phyloP scores from a whole-genome alignment of 2,329 filamentous ascomycete species.

The Lasiodiplodia theobromae region DNA sequence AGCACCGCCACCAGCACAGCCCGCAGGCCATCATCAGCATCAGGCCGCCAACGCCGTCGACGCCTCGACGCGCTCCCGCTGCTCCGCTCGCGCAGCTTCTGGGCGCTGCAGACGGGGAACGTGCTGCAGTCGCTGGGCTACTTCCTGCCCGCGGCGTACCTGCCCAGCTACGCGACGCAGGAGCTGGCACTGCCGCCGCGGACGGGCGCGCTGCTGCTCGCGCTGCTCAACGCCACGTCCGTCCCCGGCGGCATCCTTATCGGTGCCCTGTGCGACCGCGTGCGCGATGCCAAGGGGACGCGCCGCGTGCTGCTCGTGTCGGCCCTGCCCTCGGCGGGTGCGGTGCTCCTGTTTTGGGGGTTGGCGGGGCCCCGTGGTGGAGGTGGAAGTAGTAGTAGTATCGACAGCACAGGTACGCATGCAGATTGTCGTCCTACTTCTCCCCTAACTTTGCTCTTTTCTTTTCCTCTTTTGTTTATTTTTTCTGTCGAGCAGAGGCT shows the following conservation, averaged over 20 bases:
- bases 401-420: not conserved
- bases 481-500: not conserved
- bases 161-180: slow-evolving; percentile 50
- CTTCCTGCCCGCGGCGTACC: slow-evolving; percentile 53
- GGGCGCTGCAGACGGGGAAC: slow-evolving; percentile 49
- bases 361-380: slow-evolving; percentile 3
- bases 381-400: not conserved
- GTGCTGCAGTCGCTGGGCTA: slow-evolving; percentile 53
- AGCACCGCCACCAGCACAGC: slow-evolving; percentile 40
- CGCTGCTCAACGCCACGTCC: slow-evolving; percentile 49
- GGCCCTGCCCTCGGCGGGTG: slow-evolving; percentile 43
- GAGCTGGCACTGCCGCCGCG: slow-evolving; percentile 41
- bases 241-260: slow-evolving; percentile 49
- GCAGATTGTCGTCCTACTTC: not conserved
- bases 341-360: slow-evolving; percentile 41
- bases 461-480: not conserved
- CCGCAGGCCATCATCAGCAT: not conserved
- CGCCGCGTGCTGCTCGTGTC: slow-evolving; percentile 47
- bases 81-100: slow-evolving; percentile 11
- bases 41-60: not conserved
- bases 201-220: slow-evolving; percentile 47
- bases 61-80: not conserved
- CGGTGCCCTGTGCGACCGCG: slow-evolving; percentile 49
- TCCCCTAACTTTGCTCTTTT: not conserved
- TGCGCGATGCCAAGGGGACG: slow-evolving; percentile 40